Evolutionary conservation across 208 protist genomes (phyloP), one percentile per base, ranked within the genome.

Genomic region (Trypanosoma cruzi): DNA sequence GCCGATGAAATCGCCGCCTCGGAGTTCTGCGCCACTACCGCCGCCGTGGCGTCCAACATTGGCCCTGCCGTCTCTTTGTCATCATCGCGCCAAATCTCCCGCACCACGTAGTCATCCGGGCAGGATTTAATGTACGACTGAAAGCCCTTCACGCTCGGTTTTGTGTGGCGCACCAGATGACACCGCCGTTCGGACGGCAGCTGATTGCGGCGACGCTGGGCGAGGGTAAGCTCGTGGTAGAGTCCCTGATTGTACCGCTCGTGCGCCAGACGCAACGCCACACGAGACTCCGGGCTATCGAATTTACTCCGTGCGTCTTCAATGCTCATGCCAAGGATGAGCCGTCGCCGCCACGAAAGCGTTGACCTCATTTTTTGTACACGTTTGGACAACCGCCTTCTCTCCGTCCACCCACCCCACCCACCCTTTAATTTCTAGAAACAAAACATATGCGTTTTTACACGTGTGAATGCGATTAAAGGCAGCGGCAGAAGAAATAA

Each of bases 281-380:
- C 73, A 29, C 90, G 85, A 11, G 87, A 87, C 70, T 93, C 84
- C 4, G 82, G 79, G 16, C 83, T 83, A 64, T 93, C 86, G 44
- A 96, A 93, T 60, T 92, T 96, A 67, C 88, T 92, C 32, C 91
- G 81, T n/a, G 90, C 81, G 50, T 96, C 90, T 58, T 96, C 90
- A 67, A 96, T 83, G 50, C 88, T 92, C 73, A 96, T 87, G 48
- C 90, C 90, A 29, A 96, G 74, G 55, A 96, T 90, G 24, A 96
- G 73, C 42, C 90, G 85, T 42, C 85, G 44, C 24, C 53, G 57
- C 56, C 54, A 74, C 29, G 63, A 64, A 16, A 59, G 36, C 6
- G 66, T 79, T 22, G 46, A 11, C 49, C 46, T 72, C 73, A 79
- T 78, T 68, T 55, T 37, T 64, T 22, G 5, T 49, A 36, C 29